Evolutionary conservation across 352 stramenopile genomes (phyloP), one percentile per base, ranked within the genome.

Genomic region (Aphanomyces cochlioides): DNA sequence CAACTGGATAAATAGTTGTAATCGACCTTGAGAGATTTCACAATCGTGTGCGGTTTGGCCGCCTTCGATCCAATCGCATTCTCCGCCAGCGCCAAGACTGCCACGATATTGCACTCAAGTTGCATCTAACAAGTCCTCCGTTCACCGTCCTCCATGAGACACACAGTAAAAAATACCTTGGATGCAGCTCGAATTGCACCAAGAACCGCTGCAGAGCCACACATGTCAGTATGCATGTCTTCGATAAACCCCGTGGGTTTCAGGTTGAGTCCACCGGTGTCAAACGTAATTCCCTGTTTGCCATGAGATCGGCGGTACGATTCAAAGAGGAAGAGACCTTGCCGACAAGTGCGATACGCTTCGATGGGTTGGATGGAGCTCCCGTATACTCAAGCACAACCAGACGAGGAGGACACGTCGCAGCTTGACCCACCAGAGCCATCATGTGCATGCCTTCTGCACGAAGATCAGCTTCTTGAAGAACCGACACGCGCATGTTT

Each of bases 181-280:
- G 85, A 84, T 19, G 85, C 85, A 2, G 87, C 87, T 58, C 87
- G 84, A 36, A 95, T 75, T 41, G 89, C 82, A 28, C 89, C 88
- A 58, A 97, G 78, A 37, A 96, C 89, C 45, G 89, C 88, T 21
- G 90, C 90, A 4, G 85, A 95, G 45, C 90, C 90, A 60, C 90
- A 95, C 88, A 96, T 96, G 77, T 97, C 90, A 4, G 89, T 92
- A 74, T 97, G 90, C 90, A 97, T 97, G 67, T 95, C 84, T 67
- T 96, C 90, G 12, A 97, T 97, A 73, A 78, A 80, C 47, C 91
- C 83, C 12, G 89, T 95, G 0, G 90, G 89, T 80, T 98, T 98
- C 50, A 98, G 79, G 80, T 98, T 97, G 66, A 98, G 79, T 13
- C 95, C 95, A n/a, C 95, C 95, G 0, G 93, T 97, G 77, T 98